These are phyloP conservation scores for Citrus reticulata DNA, from an alignment of 345 rosid species.

Conservation along the genomic window DNA sequence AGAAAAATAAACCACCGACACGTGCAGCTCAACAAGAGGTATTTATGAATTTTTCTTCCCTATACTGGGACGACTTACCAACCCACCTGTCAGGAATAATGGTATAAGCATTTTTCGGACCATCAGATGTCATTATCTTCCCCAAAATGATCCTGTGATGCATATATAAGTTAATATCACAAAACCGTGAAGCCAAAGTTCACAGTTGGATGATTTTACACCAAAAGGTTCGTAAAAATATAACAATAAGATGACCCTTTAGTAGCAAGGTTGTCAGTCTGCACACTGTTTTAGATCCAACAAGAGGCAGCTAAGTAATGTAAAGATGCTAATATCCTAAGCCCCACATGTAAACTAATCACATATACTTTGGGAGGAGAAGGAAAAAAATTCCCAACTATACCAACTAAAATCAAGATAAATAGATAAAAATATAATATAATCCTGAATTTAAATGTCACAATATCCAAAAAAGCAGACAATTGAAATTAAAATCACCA, in stretches of 20 bases:
- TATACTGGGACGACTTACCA: constrained; percentile 59
- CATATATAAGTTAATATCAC: constrained; percentile 39
- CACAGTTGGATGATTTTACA: constrained; percentile 24
- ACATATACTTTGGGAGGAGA: background rate
- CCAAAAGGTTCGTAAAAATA: constrained; percentile 20
- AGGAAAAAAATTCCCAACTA: background rate
- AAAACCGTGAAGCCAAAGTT: constrained; percentile 30
- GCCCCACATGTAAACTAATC: background rate
- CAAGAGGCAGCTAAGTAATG: background rate
- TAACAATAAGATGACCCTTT: constrained; percentile 20
- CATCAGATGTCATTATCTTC: constrained; percentile 84
- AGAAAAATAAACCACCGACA: constrained; percentile 12
- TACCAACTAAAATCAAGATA: background rate
- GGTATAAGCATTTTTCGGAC: constrained; percentile 86
- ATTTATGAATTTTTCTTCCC: constrained; percentile 21
- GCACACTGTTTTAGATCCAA: constrained; percentile 13
- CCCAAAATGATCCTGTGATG: constrained; percentile 97
- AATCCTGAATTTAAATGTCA: background rate
- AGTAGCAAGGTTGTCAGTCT: constrained; percentile 7
- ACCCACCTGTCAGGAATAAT: constrained; percentile 89
- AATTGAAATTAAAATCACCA: background rate
- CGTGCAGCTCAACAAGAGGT: constrained; percentile 11
- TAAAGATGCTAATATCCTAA: constrained; percentile 13
- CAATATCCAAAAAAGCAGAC: background rate
- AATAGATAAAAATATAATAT: background rate